phyloP scores from a whole-genome alignment of 169 alveolate genomes.

The Plasmodium knowlesi region DNA sequence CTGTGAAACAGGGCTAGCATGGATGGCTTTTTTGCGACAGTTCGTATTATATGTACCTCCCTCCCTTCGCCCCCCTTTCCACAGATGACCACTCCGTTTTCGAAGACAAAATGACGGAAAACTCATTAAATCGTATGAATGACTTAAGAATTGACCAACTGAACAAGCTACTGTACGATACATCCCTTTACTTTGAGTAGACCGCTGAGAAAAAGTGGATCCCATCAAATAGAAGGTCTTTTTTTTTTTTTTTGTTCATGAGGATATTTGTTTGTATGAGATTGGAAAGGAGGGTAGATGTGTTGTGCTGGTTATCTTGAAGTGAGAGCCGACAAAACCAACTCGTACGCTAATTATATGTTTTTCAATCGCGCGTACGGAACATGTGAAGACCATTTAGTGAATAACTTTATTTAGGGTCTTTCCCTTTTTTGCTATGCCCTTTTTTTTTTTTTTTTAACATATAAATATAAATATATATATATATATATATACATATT shows the following conservation, averaged over 20 bases:
- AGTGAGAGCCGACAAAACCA: background rate
- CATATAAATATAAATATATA: no score
- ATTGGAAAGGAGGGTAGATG: background rate
- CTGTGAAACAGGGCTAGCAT: background rate
- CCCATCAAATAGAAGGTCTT: background rate
- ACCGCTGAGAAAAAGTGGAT: background rate
- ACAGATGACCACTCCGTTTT: conserved; percentile 34
- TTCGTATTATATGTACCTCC: background rate
- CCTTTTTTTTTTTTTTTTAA: background rate
- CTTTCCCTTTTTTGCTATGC: background rate
- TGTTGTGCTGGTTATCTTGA: background rate
- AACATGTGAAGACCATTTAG: background rate
- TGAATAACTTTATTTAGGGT: background rate
- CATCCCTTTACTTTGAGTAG: conserved; percentile 43
- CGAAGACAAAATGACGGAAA: conserved; percentile 17
- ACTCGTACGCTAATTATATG: background rate
- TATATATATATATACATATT: no score
- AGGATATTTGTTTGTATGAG: background rate
- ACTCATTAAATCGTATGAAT: conserved; percentile 5
- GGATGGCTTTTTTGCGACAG: background rate
- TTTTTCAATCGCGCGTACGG: background rate
- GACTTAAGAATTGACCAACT: conserved; percentile 47
- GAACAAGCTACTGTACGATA: conserved; percentile 38
- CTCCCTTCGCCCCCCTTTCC: background rate
- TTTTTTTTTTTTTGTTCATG: background rate